These are phyloP conservation scores for Mucor racemosus DNA, from an alignment of 371 early-diverging fungal genomes.

Conservation along the genomic window DNA sequence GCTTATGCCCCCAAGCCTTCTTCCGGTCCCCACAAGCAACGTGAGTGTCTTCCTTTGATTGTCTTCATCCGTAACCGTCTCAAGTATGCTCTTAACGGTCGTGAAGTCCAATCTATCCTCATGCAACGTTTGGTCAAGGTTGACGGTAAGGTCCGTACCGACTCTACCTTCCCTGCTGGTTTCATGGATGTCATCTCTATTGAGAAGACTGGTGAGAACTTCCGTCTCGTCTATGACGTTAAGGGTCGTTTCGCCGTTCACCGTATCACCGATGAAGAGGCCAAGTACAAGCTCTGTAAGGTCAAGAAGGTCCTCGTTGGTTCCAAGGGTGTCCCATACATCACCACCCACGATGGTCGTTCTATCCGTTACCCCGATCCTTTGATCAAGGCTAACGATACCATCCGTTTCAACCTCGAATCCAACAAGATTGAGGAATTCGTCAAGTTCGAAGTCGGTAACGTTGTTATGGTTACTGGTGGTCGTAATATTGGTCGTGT, in stretches of 20 bases:
- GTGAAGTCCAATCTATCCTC: conserved; percentile 97
- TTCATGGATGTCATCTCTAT: conserved; percentile 99
- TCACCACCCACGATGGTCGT: conserved; percentile 99
- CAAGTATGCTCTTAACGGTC: conserved; percentile 97
- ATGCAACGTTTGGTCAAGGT: conserved; percentile 99
- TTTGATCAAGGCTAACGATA: conserved; percentile 98
- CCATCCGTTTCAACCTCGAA: conserved; percentile 97
- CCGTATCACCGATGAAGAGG: conserved; percentile 98
- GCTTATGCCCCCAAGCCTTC: conserved; percentile 96
- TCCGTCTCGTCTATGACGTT: conserved; percentile 98
- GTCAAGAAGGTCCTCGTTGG: conserved; percentile 95
- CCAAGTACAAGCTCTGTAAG: conserved; percentile 99
- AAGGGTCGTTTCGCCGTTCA: conserved; percentile 99
- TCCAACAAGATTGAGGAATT: conserved; percentile 93
- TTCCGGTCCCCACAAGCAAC: conserved; percentile 99
- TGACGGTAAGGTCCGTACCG: conserved; percentile 99
- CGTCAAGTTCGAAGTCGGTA: conserved; percentile 96
- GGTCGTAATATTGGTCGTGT: conserved; percentile 99
- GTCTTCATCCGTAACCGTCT: conserved; percentile 99
- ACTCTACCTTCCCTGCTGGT: conserved; percentile 98
- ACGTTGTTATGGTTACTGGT: conserved; percentile 96
- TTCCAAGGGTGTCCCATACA: conserved; percentile 94
- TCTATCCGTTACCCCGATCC: conserved; percentile 99
- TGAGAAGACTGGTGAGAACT: conserved; percentile 99
- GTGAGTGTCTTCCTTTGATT: conserved; percentile 98